Base-by-base conservation (phyloP, 148 eudicot species). In the Polygonum aviculare region DNA sequence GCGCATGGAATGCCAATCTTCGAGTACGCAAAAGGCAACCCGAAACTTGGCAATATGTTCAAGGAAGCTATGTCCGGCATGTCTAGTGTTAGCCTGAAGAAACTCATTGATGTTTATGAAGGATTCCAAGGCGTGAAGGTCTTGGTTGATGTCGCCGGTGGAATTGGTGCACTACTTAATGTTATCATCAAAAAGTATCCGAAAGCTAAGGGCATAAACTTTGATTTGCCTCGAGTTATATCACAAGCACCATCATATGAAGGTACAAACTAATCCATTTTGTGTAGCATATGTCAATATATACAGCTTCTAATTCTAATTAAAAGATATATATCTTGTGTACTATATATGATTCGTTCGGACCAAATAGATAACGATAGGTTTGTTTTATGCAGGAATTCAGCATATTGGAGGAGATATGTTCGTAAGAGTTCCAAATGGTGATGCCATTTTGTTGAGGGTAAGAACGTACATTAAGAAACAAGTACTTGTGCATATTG, bases 1-100 rank as follows among this genome's bases (percentile, higher is more conserved):
- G 89, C 93, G 26, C 87, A 87, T 79, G 93, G 90, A 74, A 87
- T 84, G 93, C 75, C 84, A 7, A 87, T 88, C 52, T 89, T 89
- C 44, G 89, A 89, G 7, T 87, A 85, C 79, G 83, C 79, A 26
- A 86, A 87, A 31, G 86, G 73, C 9, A 87, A 87, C 22, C 84
- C 79, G 8, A 84, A 88, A 74, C 85, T 85, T 70, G 84, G 84
- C 83, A 85, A 87, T 74, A 75, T 87, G 2, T 89, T 89, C 59
- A 89, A 89, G 78, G 51, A 57, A 57, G 63, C 63, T 19, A 57
- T 57, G 63, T 26, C 39, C 3, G 88, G 88, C 36, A 87, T 89
- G 90, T 82, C 87, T 5, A 81, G 82, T 19, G 33, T 57, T 57
- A n/a, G 33, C 63, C 21, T 57, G 63, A 22, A 57, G 63, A 57